A percentile compares a stretch with the other conserved stretches of the same genome.
These are phyloP conservation scores for Daldinia sp. DNA, from an alignment of 2,329 filamentous ascomycete species.

Conservation along the genomic window DNA sequence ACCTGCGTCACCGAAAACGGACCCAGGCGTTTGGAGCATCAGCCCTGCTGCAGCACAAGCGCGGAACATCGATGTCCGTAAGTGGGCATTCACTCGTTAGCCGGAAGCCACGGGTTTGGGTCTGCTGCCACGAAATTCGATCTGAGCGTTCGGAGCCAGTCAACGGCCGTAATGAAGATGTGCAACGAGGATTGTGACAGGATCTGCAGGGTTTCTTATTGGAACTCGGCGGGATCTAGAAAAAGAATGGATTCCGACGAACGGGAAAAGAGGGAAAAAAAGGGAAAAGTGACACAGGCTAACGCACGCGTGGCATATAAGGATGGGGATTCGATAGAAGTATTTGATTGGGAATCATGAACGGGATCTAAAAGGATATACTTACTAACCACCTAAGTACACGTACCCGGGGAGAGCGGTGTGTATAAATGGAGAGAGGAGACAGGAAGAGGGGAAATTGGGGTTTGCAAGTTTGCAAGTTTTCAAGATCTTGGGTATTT, in stretches of 20 bases:
- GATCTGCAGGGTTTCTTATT: constrained; percentile 21
- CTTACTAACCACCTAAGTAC: not conserved
- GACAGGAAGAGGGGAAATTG: constrained; percentile 9
- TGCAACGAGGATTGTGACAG: not conserved
- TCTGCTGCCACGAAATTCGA: constrained; percentile 16
- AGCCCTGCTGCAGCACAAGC: constrained; percentile 27
- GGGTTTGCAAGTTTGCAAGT: constrained; percentile 20
- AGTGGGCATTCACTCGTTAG: constrained; percentile 10
- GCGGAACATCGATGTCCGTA: constrained; percentile 14
- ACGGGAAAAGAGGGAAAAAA: not conserved
- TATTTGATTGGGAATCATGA: constrained; percentile 9
- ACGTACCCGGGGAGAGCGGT: constrained; percentile 23
- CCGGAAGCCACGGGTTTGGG: constrained; percentile 24
- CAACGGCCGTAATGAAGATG: constrained; percentile 19
- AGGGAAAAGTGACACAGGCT: constrained; percentile 7
- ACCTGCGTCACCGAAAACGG: constrained; percentile 26
- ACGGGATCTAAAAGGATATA: constrained; percentile 33
- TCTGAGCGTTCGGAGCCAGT: constrained; percentile 21
- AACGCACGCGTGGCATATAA: constrained; percentile 30
- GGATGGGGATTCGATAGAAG: constrained; percentile 19
- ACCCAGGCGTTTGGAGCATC: constrained; percentile 14
- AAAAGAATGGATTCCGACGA: constrained; percentile 10
- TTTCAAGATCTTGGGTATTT: constrained; percentile 21
- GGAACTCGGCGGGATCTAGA: constrained; percentile 20
- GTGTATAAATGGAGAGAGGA: constrained; percentile 22